These are phyloP conservation scores for Penicillium sp. DNA, from an alignment of 2,329 filamentous ascomycete species.

Conservation along the genomic window DNA sequence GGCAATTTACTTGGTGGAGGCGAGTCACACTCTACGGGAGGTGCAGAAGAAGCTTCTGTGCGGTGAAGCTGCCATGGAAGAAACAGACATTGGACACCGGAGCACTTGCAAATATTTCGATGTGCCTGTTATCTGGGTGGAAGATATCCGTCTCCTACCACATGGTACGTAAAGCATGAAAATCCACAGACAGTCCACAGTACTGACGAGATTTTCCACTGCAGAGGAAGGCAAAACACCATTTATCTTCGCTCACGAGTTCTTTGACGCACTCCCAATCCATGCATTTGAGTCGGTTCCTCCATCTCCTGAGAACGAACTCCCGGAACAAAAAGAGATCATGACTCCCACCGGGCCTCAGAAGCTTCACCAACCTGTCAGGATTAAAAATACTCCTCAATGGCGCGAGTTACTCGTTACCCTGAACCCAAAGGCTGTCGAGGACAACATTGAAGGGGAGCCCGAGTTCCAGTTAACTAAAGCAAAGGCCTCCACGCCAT, in stretches of 20 bases:
- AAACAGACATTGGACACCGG: constrained; percentile 72
- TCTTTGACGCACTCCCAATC: constrained; percentile 97
- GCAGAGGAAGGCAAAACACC: constrained; percentile 70
- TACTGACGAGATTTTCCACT: neutral
- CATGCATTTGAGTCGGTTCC: constrained; percentile 84
- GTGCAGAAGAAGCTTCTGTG: constrained; percentile 82
- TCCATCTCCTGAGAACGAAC: constrained; percentile 43
- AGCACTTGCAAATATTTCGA: constrained; percentile 74
- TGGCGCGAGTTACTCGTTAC: constrained; percentile 84
- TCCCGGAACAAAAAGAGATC: constrained; percentile 45
- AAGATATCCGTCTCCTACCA: constrained; percentile 82
- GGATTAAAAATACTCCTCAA: constrained; percentile 53
- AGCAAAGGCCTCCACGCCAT: constrained; percentile 72
- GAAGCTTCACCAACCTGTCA: constrained; percentile 44
- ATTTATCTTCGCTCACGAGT: constrained; percentile 95
- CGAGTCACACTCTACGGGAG: constrained; percentile 75
- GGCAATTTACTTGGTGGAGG: constrained; percentile 90
- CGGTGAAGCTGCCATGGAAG: constrained; percentile 66
- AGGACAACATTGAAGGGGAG: constrained; percentile 50
- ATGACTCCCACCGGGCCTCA: constrained; percentile 51
- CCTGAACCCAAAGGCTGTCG: constrained; percentile 61
- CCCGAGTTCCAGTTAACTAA: constrained; percentile 88
- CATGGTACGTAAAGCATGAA: constrained; percentile 51
- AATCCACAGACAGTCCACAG: no score
- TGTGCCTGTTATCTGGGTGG: constrained; percentile 82